Evolutionary conservation across 2,329 filamentous ascomycete genomes (phyloP).

Genomic region (Knufia fluminis): DNA sequence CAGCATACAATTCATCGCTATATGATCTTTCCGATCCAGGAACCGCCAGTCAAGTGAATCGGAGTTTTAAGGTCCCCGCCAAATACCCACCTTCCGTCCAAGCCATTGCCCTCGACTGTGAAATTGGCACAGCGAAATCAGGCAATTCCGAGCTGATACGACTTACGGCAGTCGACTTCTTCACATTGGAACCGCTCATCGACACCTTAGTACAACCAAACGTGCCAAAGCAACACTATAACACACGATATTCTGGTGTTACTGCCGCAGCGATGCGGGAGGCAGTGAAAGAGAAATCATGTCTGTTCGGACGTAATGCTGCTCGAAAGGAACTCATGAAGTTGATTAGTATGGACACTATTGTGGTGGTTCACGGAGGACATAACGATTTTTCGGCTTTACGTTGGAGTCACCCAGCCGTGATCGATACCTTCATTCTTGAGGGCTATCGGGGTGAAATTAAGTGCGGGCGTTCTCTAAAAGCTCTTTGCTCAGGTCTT

Average conservation of each 20-base stretch:
- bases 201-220: conserved; percentile 43
- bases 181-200: conserved; percentile 38
- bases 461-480: conserved; percentile 19
- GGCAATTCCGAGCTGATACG: conserved; percentile 42
- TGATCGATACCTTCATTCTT: conserved; percentile 39
- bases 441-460: conserved; percentile 11
- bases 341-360: conserved; percentile 38
- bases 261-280: conserved; percentile 31
- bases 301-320: conserved; percentile 34
- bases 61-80: not conserved
- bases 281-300: conserved; percentile 27
- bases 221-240: conserved; percentile 39
- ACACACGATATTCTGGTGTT: conserved; percentile 45
- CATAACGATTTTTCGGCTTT: conserved; percentile 37
- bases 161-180: conserved; percentile 44
- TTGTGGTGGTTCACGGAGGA: conserved; percentile 41
- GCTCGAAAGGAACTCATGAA: conserved; percentile 37
- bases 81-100: not conserved
- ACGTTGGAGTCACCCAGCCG: conserved; percentile 39
- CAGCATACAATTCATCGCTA: not conserved
- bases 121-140: conserved; percentile 43
- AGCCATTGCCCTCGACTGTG: conserved; percentile 45
- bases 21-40: not conserved
- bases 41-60: not conserved
- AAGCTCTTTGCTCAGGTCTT: conserved; percentile 16